Conservation (phyloP, 257 asterid species). For the Rehmannia glutinosa region DNA sequence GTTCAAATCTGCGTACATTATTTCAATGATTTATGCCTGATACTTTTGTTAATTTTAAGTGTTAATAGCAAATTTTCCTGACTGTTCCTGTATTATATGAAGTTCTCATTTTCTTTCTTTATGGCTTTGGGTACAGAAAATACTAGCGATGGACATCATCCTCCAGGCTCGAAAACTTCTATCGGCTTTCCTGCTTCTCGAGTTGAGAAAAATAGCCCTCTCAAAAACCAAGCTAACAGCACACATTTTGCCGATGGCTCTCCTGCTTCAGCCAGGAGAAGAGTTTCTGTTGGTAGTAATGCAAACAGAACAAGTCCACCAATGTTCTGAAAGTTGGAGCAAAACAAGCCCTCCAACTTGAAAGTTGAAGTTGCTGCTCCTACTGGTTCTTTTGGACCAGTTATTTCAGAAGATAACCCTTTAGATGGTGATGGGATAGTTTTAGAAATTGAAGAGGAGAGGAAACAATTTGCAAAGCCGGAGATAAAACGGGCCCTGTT, state of each 20-base stretch:
- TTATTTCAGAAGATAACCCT: constrained; percentile 27
- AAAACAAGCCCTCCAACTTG: too few relatives aligned
- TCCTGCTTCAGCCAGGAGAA: too few relatives aligned
- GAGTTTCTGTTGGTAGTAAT: too few relatives aligned
- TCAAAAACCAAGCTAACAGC: too few relatives aligned
- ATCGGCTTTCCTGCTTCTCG: constrained; percentile 30
- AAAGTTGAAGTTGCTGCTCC: too few relatives aligned
- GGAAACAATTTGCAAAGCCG: too few relatives aligned
- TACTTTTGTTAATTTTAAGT: not conserved
- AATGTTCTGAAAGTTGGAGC: constrained; percentile 68
- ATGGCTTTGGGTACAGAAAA: constrained; percentile 27
- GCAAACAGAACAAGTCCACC: too few relatives aligned
- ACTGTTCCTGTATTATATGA: not conserved
- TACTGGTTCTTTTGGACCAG: too few relatives aligned
- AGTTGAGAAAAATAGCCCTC: too few relatives aligned
- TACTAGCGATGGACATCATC: constrained; percentile 40
- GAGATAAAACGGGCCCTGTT: too few relatives aligned
- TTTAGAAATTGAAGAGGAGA: constrained; percentile 15
- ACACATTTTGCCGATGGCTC: too few relatives aligned
- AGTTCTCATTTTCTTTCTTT: not conserved
- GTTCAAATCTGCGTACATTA: not conserved
- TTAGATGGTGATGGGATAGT: constrained; percentile 23
- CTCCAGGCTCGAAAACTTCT: constrained; percentile 35
- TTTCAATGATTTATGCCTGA: not conserved
- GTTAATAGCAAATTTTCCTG: not conserved